Evolutionary conservation across 1,284 basidiomycete genomes (phyloP).

Genomic region (Amylostereum areolatum): DNA sequence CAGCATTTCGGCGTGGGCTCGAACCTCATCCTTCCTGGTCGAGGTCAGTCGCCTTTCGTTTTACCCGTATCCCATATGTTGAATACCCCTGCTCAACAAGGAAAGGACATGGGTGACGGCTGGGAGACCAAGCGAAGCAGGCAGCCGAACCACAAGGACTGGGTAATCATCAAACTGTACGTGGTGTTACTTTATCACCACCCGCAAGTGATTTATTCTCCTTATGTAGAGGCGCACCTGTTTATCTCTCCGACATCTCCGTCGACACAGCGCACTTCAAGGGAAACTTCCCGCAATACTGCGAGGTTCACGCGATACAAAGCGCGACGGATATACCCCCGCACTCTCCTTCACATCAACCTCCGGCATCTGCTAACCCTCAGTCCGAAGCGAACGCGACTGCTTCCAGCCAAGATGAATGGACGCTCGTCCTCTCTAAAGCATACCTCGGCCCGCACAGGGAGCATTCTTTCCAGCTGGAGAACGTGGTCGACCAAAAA

Average conservation of each 20-base stretch:
- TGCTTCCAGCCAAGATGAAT: slow-evolving; percentile 36
- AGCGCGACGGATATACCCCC: slow-evolving; percentile 36
- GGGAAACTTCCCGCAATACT: slow-evolving; percentile 93
- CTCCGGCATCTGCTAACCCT: slow-evolving; percentile 11
- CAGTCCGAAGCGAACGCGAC: slow-evolving; percentile 5
- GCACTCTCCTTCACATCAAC: slow-evolving; percentile 21
- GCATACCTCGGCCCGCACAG: slow-evolving; percentile 86
- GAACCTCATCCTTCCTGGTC: slow-evolving; percentile 88
- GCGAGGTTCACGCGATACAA: slow-evolving; percentile 70
- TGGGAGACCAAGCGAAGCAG: slow-evolving; percentile 97
- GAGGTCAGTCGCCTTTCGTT: slow-evolving; percentile 40
- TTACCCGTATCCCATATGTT: too few relatives aligned
- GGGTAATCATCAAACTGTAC: slow-evolving; percentile 86
- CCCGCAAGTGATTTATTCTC: neutral
- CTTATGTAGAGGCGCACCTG: slow-evolving; percentile 51
- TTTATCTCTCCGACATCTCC: slow-evolving; percentile 73
- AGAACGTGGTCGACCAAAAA: slow-evolving; percentile 47
- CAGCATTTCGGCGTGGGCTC: slow-evolving; percentile 93
- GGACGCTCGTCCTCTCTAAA: slow-evolving; percentile 73
- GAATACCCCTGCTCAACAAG: slow-evolving; percentile 8
- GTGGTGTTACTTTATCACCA: slow-evolving; percentile 22
- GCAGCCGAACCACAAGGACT: slow-evolving; percentile 77
- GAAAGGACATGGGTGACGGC: slow-evolving; percentile 93
- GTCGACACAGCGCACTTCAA: slow-evolving; percentile 96
- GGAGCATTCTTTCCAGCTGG: slow-evolving; percentile 84